Evolutionary conservation across 2,329 filamentous ascomycete species (phyloP).

Genomic region (Claviceps sp.): DNA sequence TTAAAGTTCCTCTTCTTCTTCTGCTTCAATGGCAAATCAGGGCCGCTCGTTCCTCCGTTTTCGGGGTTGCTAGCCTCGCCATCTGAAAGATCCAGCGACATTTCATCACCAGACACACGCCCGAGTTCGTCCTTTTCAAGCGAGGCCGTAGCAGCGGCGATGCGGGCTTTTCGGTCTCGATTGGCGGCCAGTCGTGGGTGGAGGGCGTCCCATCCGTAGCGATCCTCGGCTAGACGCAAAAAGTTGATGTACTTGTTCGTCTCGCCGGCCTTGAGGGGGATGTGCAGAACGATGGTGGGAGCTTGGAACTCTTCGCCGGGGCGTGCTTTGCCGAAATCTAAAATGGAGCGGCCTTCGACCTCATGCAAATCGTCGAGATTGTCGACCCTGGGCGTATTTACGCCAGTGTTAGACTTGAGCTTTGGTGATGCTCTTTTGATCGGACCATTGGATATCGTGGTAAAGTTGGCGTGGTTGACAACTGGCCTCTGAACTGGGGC

Average conservation of each 20-base stretch:
- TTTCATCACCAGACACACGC: slow-evolving; percentile 64
- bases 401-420: slow-evolving; percentile 28
- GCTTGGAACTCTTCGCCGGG: slow-evolving; percentile 45
- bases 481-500: slow-evolving; percentile 17
- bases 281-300: slow-evolving; percentile 72
- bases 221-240: slow-evolving; percentile 81
- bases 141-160: slow-evolving; percentile 77
- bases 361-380: slow-evolving; percentile 33
- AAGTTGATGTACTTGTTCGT: slow-evolving; percentile 93
- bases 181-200: slow-evolving; percentile 85
- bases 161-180: slow-evolving; percentile 72
- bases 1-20: slow-evolving; percentile 73
- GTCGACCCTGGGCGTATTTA: slow-evolving; percentile 35
- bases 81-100: slow-evolving; percentile 65
- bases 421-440: slow-evolving; percentile 35
- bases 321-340: slow-evolving; percentile 46
- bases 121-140: slow-evolving; percentile 62
- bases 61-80: slow-evolving; percentile 80
- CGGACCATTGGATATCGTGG: slow-evolving; percentile 26
- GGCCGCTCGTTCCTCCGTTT: slow-evolving; percentile 50
- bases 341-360: slow-evolving; percentile 39
- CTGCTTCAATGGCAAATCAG: slow-evolving; percentile 48
- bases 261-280: slow-evolving; percentile 61
- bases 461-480: slow-evolving; percentile 26
- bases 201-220: slow-evolving; percentile 86